Evolutionary conservation across 331 rosid species (phyloP), one percentile per base, ranked within the genome.

Genomic region (Acacia pycnantha): DNA sequence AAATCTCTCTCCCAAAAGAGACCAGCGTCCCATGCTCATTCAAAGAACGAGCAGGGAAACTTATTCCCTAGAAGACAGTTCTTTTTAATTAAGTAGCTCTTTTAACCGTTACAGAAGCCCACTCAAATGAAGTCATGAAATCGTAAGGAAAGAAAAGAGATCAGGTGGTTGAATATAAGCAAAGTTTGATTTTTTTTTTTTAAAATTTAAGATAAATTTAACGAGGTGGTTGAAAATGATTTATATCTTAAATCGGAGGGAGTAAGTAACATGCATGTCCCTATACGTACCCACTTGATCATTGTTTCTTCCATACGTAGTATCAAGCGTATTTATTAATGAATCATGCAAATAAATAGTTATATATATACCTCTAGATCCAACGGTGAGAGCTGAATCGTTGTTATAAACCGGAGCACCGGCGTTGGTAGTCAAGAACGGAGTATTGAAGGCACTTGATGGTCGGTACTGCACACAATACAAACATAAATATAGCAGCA

Each of bases 321-420:
- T 53, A 19, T 19, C 50, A 11, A 46, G 14, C 3, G 50, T 3
- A 46, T 46, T 46, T 12, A 46, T 11, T 7, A 53, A 19, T 53
- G 8, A 18, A 18, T 18, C 24, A 19, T 53, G 59, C 24, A 19
- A 53, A 21, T 6, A 19, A 53, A 48, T 16, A 48, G 54, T 13
- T 16, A 4, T 53, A 53, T 53, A 19, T 35, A 70, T 41, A 93
- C 98, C 98, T 85, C 98, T 89, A 43, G 87, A 3, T 79, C 98
- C 98, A 71, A 93, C 86, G 11, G 98, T 91, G 41, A 93, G 29
- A 33, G 93, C 86, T 2, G 91, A 82, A 87, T 93, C 91, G 62
- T 95, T 92, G 93, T 95, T 93, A 90, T 89, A 95, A 29, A 93
- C 92, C 0, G 98, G 98, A 75, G 98, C 96, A 83, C 98, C 98